These are phyloP conservation scores for Mortierella sp. DNA, from an alignment of 371 early-diverging fungal genomes.

Conservation along the genomic window DNA sequence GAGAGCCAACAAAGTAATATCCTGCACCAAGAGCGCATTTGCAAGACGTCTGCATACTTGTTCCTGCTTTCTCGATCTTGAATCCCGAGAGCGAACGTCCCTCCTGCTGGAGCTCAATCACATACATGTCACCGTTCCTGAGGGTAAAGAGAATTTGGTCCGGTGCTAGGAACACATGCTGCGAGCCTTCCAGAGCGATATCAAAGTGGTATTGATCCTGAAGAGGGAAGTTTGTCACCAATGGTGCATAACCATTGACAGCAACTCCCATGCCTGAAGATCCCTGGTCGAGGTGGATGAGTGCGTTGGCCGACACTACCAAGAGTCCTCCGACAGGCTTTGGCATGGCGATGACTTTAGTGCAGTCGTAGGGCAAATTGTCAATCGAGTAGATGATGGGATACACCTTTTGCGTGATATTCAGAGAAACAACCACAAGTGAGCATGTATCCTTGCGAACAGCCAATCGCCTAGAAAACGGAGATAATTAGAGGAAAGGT, in stretches of 20 bases:
- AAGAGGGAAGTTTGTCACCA: conserved; percentile 67
- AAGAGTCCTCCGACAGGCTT: conserved; percentile 92
- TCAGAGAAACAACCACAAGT: conserved; percentile 90
- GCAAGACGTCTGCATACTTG: conserved; percentile 71
- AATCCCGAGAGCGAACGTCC: conserved; percentile 69
- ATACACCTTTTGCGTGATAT: conserved; percentile 78
- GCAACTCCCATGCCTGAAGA: conserved; percentile 81
- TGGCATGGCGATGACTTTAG: conserved; percentile 80
- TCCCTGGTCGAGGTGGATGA: conserved; percentile 92
- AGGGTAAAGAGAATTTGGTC: conserved; percentile 70
- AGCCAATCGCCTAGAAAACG: conserved; percentile 69
- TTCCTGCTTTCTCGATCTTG: conserved; percentile 61
- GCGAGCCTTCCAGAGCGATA: conserved; percentile 68
- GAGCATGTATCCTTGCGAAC: conserved; percentile 82
- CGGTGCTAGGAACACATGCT: conserved; percentile 66
- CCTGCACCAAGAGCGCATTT: conserved; percentile 66
- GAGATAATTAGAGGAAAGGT: background rate
- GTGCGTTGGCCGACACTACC: conserved; percentile 81
- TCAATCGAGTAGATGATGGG: conserved; percentile 87
- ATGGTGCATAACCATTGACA: conserved; percentile 77
- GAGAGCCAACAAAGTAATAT: conserved; percentile 87
- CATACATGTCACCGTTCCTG: conserved; percentile 78
- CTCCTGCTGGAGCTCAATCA: conserved; percentile 76
- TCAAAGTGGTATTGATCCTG: conserved; percentile 47
- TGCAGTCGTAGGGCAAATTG: conserved; percentile 87